A percentile compares a stretch with the other conserved stretches of the same genome.
These are phyloP conservation scores for Dinochytrium kinnereticum DNA, from an alignment of 371 early-diverging fungal species.

Conservation along the genomic window DNA sequence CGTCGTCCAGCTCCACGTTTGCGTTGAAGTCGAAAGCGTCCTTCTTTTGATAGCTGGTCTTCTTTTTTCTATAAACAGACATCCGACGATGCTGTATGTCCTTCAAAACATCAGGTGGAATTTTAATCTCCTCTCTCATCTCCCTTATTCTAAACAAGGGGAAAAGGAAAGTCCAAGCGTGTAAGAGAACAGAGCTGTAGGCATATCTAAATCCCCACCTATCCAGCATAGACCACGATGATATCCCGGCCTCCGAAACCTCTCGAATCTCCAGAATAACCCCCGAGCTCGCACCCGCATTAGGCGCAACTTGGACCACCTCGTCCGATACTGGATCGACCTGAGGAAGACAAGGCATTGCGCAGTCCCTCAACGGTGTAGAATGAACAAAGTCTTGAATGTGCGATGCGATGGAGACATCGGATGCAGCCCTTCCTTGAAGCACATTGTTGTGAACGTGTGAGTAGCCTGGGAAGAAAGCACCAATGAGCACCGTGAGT, in stretches of 20 bases:
- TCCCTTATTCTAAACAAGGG: not conserved
- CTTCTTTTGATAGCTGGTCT: not conserved
- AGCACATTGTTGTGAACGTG: not conserved
- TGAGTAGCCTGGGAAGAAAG: not conserved
- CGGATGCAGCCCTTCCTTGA: not conserved
- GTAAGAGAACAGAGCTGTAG: no score
- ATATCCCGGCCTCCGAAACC: not conserved
- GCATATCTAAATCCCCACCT: no score
- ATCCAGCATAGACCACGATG: not conserved
- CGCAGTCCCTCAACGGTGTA: not conserved
- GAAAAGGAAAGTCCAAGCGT: no score
- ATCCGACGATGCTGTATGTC: not conserved
- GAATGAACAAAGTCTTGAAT: slow-evolving; percentile 5
- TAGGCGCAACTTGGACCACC: not conserved
- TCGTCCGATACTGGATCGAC: not conserved
- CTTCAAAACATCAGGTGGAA: slow-evolving; percentile 6
- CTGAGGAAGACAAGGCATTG: not conserved
- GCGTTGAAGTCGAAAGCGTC: not conserved
- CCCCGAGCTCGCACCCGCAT: not conserved
- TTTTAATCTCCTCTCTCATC: not conserved
- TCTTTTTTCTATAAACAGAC: not conserved
- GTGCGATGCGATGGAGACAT: not conserved
- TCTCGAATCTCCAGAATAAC: not conserved
- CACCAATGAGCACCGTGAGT: not conserved
- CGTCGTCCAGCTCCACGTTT: not conserved